A percentile compares a stretch with the other conserved stretches of the same genome.
phyloP scores from a whole-genome alignment of 768 basidiomycete species.

The Pisolithus albus region DNA sequence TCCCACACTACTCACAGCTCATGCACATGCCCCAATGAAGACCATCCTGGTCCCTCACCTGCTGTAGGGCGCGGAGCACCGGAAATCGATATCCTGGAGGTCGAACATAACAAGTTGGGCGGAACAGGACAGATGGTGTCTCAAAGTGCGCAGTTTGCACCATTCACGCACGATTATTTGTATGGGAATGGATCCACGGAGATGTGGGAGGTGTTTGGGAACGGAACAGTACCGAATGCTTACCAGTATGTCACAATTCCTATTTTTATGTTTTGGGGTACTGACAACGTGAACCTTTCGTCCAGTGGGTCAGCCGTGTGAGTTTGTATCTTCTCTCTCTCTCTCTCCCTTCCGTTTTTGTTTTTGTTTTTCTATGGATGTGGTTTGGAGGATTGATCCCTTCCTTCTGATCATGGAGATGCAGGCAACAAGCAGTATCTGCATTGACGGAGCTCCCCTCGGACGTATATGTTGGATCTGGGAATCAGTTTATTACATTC shows the following conservation, averaged over 20 bases:
- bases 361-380: not conserved
- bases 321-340: not conserved
- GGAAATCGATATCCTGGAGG: conserved; percentile 81
- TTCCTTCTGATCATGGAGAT: not conserved
- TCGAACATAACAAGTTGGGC: conserved; percentile 51
- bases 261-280: not conserved
- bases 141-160: conserved; percentile 72
- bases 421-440: conserved; percentile 44
- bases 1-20: conserved; percentile 33
- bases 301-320: conserved; percentile 2
- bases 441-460: conserved; percentile 36
- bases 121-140: conserved; percentile 51
- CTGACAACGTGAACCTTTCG: not conserved
- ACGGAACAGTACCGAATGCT: conserved; percentile 28
- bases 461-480: conserved; percentile 50
- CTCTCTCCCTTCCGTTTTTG: no score
- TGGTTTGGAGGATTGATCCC: not conserved
- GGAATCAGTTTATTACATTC: conserved; percentile 42
- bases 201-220: conserved; percentile 30
- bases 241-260: conserved; percentile 35
- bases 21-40: conserved; percentile 68
- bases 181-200: conserved; percentile 31
- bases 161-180: conserved; percentile 42
- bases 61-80: conserved; percentile 62
- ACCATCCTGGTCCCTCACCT: conserved; percentile 66